A percentile compares a stretch with the other conserved stretches of the same genome.
Conservation (phyloP, 257 asterid species). For the Solanum rostratum region DNA sequence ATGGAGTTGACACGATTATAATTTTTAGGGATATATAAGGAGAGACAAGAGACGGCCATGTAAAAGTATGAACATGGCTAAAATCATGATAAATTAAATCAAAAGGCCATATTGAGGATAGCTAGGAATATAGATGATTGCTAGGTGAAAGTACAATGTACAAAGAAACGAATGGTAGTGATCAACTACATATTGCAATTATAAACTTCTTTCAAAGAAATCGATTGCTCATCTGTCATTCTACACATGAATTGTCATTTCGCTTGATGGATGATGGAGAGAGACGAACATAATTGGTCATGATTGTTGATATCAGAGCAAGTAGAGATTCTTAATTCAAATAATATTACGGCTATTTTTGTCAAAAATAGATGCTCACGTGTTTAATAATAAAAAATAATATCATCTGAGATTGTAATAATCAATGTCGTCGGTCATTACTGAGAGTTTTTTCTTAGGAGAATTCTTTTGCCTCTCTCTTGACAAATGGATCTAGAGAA, state of each 20-base stretch:
- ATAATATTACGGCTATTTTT: background rate
- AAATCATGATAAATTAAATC: background rate
- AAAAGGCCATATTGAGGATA: background rate
- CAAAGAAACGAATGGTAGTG: background rate
- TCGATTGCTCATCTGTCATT: background rate
- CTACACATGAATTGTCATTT: conserved; percentile 22
- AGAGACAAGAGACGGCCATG: background rate
- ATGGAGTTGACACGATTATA: background rate
- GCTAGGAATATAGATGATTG: background rate
- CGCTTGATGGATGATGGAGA: background rate
- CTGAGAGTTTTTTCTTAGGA: background rate
- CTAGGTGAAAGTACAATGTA: background rate
- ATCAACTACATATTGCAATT: background rate
- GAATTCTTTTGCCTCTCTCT: background rate
- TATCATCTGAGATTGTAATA: background rate
- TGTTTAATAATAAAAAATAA: background rate
- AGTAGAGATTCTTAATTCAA: background rate
- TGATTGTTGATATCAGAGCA: background rate
- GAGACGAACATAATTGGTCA: background rate
- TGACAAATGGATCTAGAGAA: background rate
- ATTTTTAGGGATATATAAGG: background rate
- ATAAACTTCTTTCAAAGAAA: background rate
- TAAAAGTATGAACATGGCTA: conserved; percentile 1
- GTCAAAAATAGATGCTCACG: background rate
- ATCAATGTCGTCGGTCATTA: background rate